A percentile compares a stretch with the other conserved stretches of the same genome.
Evolutionary conservation across 2,329 filamentous ascomycete genomes (phyloP).

Genomic region (Mycosphaerella sp.): DNA sequence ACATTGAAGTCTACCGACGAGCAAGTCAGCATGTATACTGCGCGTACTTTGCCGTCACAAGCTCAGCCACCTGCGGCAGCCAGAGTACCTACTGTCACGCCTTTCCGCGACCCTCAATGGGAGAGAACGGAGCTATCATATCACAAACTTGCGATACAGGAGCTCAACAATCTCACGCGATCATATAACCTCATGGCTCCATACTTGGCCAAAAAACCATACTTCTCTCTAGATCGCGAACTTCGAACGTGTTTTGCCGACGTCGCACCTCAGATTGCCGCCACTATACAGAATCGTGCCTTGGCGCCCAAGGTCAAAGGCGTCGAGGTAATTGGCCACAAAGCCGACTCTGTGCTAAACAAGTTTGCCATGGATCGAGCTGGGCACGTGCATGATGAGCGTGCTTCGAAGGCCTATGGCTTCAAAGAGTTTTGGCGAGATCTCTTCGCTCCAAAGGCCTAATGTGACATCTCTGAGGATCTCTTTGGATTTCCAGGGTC

Average conservation of each 20-base stretch:
- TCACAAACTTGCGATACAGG: constrained; percentile 65
- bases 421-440: constrained; percentile 87
- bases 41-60: constrained; percentile 15
- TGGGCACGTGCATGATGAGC: constrained; percentile 66
- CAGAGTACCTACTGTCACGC: constrained; percentile 26
- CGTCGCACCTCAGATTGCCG: constrained; percentile 68
- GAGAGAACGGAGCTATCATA: constrained; percentile 67
- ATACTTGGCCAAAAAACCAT: constrained; percentile 85
- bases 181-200: constrained; percentile 96
- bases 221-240: constrained; percentile 78
- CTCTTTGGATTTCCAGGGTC: background rate
- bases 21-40: constrained; percentile 16
- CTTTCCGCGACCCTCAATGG: constrained; percentile 76
- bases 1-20: constrained; percentile 22
- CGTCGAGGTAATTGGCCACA: constrained; percentile 39
- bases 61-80: constrained; percentile 16
- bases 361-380: constrained; percentile 50
- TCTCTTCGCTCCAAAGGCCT: constrained; percentile 48
- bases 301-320: constrained; percentile 39
- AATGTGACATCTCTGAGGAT: background rate
- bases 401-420: constrained; percentile 61
- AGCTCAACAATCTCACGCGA: constrained; percentile 72
- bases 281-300: constrained; percentile 66
- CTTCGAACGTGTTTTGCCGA: constrained; percentile 76
- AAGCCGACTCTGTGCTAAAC: constrained; percentile 54